phyloP scores from a whole-genome alignment of 2,329 filamentous ascomycete species.

The Diaporthe sp. region DNA sequence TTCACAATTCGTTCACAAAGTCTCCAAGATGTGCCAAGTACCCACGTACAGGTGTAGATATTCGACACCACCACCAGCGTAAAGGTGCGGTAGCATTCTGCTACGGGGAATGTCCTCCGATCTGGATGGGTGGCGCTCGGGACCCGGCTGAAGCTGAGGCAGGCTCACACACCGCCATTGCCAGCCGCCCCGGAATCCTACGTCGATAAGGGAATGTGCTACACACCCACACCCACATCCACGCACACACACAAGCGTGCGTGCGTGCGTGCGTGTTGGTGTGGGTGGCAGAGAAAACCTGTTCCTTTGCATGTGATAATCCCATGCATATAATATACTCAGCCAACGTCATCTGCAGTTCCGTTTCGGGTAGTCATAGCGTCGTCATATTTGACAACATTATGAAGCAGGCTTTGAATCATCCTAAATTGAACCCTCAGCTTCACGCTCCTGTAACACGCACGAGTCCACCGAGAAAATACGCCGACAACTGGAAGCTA shows the following conservation, averaged over 20 bases:
- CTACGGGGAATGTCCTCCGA: background rate
- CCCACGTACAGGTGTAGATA: background rate
- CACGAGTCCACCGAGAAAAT: no score
- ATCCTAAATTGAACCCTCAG: background rate
- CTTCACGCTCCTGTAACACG: background rate
- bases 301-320: conserved; percentile 17
- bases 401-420: background rate
- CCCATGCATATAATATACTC: background rate
- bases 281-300: background rate
- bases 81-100: background rate
- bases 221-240: background rate
- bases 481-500: background rate
- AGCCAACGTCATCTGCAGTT: background rate
- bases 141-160: background rate
- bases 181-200: conserved; percentile 11
- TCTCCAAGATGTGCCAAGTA: background rate
- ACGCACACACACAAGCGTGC: background rate
- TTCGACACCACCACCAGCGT: background rate
- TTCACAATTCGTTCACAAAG: background rate
- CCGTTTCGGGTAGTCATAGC: background rate
- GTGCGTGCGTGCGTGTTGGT: no score
- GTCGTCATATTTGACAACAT: conserved; percentile 10
- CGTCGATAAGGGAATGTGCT: background rate
- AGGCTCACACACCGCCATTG: conserved; percentile 8
- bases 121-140: background rate